phyloP scores from a whole-genome alignment of 371 early-diverging fungal genomes.

The Dichotomocladium elegans region DNA sequence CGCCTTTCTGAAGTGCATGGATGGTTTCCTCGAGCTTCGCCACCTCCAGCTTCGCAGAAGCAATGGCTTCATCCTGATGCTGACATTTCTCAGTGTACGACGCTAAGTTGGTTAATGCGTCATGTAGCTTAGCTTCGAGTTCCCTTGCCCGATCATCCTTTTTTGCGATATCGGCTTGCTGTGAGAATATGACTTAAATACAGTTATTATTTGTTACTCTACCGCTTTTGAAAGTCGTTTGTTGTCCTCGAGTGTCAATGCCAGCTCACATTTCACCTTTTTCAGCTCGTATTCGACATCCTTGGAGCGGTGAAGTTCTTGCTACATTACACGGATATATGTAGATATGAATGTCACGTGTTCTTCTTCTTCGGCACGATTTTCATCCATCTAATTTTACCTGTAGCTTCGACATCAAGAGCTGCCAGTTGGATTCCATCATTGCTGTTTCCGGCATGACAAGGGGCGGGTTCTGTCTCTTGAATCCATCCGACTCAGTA shows the following conservation, averaged over 20 bases:
- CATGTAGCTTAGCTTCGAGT: conserved; percentile 17
- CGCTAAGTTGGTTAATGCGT: conserved; percentile 11
- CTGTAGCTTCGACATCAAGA: conserved; percentile 27
- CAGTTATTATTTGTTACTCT: conserved; percentile 9
- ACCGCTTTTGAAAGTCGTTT: conserved; percentile 6
- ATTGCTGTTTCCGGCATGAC: no score
- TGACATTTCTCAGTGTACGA: conserved; percentile 24
- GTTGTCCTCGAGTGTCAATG: no score
- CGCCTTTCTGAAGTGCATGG: conserved; percentile 4
- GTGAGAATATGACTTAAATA: no score
- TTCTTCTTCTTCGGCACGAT: no score
- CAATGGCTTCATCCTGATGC: conserved; percentile 21
- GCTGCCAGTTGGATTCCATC: conserved; percentile 28
- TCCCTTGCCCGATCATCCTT: conserved; percentile 14
- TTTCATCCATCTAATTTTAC: no score
- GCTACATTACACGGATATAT: no score
- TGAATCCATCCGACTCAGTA: no score
- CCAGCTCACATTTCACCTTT: conserved; percentile 22
- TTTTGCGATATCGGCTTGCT: no score
- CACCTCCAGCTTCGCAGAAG: conserved; percentile 15
- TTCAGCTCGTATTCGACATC: conserved; percentile 31
- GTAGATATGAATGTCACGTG: no score
- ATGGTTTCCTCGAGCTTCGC: conserved; percentile 9
- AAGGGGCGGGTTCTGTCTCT: no score
- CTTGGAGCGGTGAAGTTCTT: conserved; percentile 34